Evolutionary conservation across 192 early-diverging fungal genomes (phyloP).

Genomic region (Chytriomyces confervae): DNA sequence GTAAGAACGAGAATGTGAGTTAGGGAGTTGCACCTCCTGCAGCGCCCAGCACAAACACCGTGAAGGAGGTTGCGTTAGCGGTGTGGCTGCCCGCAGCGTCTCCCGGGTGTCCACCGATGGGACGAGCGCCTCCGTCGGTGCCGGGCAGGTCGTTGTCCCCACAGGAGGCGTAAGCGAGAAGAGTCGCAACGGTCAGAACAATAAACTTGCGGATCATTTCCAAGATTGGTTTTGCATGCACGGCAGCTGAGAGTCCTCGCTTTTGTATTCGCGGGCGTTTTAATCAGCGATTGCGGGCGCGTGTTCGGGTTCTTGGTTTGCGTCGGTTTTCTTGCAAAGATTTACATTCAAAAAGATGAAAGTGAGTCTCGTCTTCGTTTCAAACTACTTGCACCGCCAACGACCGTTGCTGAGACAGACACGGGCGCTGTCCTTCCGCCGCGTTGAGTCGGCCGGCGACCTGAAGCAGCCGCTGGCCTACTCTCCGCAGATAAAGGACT

Average conservation of each 20-base stretch:
- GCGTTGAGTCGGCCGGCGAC: not conserved
- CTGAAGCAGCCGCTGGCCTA: not conserved
- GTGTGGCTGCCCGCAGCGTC: not conserved
- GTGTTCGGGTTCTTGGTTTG: too few relatives aligned
- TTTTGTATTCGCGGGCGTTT: too few relatives aligned
- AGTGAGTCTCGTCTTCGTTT: too few relatives aligned
- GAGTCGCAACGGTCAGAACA: not conserved
- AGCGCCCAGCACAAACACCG: conserved; percentile 13
- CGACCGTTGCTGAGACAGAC: not conserved
- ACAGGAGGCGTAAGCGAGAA: not conserved
- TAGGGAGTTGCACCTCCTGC: not conserved
- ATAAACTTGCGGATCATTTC: too few relatives aligned
- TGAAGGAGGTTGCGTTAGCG: not conserved
- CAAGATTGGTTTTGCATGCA: too few relatives aligned
- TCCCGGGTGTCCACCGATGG: not conserved
- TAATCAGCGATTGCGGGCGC: too few relatives aligned
- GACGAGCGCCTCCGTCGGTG: not conserved
- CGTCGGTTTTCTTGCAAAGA: too few relatives aligned
- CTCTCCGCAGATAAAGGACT: conserved; percentile 47
- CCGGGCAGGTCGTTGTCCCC: not conserved
- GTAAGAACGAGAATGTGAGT: too few relatives aligned
- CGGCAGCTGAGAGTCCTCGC: too few relatives aligned
- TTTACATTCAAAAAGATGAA: too few relatives aligned
- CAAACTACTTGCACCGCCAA: too few relatives aligned
- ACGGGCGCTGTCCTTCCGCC: not conserved